A percentile compares a stretch with the other conserved stretches of the same genome.
Evolutionary conservation across 2,329 filamentous ascomycete genomes (phyloP).

Genomic region (Gliomastix tumulicola): DNA sequence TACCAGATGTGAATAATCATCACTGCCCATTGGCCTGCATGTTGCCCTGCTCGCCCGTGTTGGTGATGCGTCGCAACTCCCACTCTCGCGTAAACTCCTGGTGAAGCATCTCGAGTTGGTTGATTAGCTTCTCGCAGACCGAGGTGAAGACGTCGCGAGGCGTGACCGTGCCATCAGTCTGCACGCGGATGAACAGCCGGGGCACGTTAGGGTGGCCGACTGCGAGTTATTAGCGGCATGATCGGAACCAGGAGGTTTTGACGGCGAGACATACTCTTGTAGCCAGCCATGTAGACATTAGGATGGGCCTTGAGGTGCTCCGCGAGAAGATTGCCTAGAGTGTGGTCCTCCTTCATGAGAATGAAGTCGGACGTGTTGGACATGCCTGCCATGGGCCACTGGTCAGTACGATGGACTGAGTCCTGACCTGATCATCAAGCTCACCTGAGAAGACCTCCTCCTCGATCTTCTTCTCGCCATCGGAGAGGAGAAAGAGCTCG

Average conservation of each 20-base stretch:
- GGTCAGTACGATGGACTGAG: not conserved
- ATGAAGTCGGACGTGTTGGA: constrained; percentile 94
- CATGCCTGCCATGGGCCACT: constrained; percentile 54
- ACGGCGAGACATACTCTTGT: constrained; percentile 61
- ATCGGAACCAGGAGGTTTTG: constrained; percentile 14
- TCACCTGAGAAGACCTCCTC: constrained; percentile 83
- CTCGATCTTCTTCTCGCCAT: constrained; percentile 90
- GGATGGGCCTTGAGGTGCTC: constrained; percentile 78
- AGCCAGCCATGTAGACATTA: constrained; percentile 84
- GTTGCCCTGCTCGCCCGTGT: constrained; percentile 51
- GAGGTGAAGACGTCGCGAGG: constrained; percentile 84
- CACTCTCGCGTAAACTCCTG: constrained; percentile 91
- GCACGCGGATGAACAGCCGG: constrained; percentile 66
- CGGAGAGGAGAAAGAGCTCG: constrained; percentile 82
- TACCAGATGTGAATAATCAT: no score
- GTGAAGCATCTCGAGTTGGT: constrained; percentile 71
- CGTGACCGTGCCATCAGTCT: constrained; percentile 82
- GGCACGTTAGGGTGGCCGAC: constrained; percentile 56
- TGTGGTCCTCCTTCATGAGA: constrained; percentile 95
- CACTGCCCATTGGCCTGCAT: constrained; percentile 27
- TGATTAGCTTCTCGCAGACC: constrained; percentile 75
- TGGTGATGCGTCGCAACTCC: constrained; percentile 80
- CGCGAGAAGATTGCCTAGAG: constrained; percentile 81
- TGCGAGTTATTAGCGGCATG: constrained; percentile 13
- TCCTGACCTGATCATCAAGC: constrained; percentile 19